These are phyloP conservation scores for Chlamydomonas reinhardtii DNA, from an alignment of 163 green algal species.

Conservation along the genomic window DNA sequence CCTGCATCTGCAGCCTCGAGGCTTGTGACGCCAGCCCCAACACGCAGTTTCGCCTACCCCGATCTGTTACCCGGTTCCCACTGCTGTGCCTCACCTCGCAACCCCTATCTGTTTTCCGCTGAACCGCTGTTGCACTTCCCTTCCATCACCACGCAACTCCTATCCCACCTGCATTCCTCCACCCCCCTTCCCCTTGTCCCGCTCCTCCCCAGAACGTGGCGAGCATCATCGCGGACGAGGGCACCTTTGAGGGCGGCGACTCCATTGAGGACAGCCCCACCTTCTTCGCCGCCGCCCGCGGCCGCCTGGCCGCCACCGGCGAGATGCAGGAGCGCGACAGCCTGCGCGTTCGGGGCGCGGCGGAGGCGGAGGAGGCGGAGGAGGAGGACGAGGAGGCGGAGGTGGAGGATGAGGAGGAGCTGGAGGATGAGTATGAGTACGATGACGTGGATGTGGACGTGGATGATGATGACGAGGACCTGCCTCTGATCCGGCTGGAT, in stretches of 20 bases:
- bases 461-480: conserved; percentile 11
- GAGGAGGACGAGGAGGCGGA: neutral
- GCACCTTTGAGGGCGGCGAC: conserved; percentile 35
- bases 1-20: too few relatives aligned
- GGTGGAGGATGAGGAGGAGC: neutral
- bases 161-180: too few relatives aligned
- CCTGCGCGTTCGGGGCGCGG: neutral
- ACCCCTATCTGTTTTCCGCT: too few relatives aligned
- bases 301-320: neutral
- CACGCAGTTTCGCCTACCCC: too few relatives aligned
- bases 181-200: neutral
- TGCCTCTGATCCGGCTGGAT: too few relatives aligned
- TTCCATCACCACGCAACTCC: too few relatives aligned
- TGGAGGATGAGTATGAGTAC: neutral
- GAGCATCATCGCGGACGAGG: conserved; percentile 18
- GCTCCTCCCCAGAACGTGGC: conserved; percentile 6
- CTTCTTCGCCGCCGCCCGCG: conserved; percentile 15
- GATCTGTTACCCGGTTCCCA: too few relatives aligned
- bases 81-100: too few relatives aligned
- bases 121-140: too few relatives aligned
- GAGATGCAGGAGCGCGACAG: too few relatives aligned
- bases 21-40: too few relatives aligned
- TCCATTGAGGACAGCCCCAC: conserved; percentile 30
- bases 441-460: conserved; percentile 7
- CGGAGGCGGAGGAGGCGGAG: neutral